Percentiles rank a stretch among this genome's conserved stretches.
phyloP scores from a whole-genome alignment of 208 protist species.

The Angomonas ambiguus region DNA sequence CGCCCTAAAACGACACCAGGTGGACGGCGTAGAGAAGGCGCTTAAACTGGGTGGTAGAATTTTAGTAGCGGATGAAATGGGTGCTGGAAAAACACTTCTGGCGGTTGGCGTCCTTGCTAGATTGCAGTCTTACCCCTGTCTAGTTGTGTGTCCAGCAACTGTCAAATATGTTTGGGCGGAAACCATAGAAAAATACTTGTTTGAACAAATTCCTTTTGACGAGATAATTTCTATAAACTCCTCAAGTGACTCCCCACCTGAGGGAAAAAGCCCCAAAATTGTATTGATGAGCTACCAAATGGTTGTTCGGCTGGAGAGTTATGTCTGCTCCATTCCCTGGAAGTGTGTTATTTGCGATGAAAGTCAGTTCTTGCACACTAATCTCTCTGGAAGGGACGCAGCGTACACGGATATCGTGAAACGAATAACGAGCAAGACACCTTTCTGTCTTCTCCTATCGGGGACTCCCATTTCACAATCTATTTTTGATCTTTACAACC shows the following conservation, averaged over 20 bases:
- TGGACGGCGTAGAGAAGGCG: constrained; percentile 46
- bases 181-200: constrained; percentile 71
- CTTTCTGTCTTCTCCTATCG: constrained; percentile 63
- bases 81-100: constrained; percentile 78
- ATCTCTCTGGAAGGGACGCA: constrained; percentile 46
- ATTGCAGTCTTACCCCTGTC: constrained; percentile 55
- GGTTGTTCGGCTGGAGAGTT: constrained; percentile 38
- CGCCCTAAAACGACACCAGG: constrained; percentile 51
- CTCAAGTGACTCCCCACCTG: constrained; percentile 45
- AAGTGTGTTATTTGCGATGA: constrained; percentile 64
- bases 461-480: constrained; percentile 58
- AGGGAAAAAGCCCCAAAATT: constrained; percentile 38
- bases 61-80: constrained; percentile 84
- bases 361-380: constrained; percentile 79
- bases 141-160: constrained; percentile 73
- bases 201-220: constrained; percentile 51
- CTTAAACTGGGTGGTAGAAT: constrained; percentile 41
- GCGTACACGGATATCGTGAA: constrained; percentile 53
- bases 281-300: constrained; percentile 85
- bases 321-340: constrained; percentile 42
- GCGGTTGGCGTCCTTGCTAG: constrained; percentile 55
- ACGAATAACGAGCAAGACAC: constrained; percentile 28
- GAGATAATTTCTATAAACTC: constrained; percentile 68
- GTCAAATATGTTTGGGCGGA: constrained; percentile 80
- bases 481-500: constrained; percentile 80